phyloP scores from a whole-genome alignment of 2,329 filamentous ascomycete genomes.

The Claviceps arundinis region DNA sequence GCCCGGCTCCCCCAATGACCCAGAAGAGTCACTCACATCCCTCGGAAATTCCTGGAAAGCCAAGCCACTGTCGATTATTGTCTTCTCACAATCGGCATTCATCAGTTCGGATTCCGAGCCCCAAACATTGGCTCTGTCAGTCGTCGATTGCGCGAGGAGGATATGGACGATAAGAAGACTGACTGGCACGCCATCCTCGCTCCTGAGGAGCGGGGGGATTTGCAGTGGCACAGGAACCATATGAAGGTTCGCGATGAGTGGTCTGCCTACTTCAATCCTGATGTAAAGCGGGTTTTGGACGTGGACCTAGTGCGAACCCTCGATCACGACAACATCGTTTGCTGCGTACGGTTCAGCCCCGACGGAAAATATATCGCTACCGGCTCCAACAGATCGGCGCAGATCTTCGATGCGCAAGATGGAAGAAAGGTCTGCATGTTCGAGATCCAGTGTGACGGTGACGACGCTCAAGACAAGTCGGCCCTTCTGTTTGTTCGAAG shows the following conservation, averaged over 20 bases:
- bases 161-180: too few relatives aligned
- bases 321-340: constrained; percentile 89
- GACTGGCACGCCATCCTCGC: too few relatives aligned
- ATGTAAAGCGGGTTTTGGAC: constrained; percentile 77
- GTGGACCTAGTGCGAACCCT: constrained; percentile 90
- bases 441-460: constrained; percentile 46
- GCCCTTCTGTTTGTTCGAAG: constrained; percentile 94
- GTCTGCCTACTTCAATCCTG: constrained; percentile 95
- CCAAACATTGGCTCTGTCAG: too few relatives aligned
- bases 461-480: constrained; percentile 62
- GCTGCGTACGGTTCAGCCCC: constrained; percentile 91
- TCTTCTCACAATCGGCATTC: too few relatives aligned
- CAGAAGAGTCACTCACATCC: too few relatives aligned
- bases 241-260: constrained; percentile 87
- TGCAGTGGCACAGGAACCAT: constrained; percentile 30
- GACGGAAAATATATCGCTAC: constrained; percentile 95
- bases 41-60: too few relatives aligned
- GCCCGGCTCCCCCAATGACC: too few relatives aligned
- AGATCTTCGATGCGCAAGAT: constrained; percentile 87
- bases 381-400: constrained; percentile 96
- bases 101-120: too few relatives aligned
- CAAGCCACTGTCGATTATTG: too few relatives aligned
- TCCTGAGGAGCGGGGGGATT: too few relatives aligned
- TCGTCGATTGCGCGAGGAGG: too few relatives aligned
- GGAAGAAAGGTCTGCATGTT: constrained; percentile 82